Conservation (phyloP, 176 grass and related monocot species). For the Cenchrus americanus region DNA sequence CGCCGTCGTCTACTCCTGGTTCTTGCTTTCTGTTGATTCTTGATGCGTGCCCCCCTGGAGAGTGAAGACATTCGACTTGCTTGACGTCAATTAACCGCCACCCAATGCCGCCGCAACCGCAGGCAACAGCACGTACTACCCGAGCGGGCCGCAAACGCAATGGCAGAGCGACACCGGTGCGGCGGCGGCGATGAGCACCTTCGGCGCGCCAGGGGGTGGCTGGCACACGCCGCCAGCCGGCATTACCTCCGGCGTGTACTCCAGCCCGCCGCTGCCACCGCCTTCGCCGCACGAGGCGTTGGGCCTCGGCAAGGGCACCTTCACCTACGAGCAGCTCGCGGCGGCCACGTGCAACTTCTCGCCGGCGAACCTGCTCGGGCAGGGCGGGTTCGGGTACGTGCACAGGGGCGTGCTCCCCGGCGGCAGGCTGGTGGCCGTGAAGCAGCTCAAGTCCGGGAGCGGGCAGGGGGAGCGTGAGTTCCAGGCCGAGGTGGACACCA, state of each 20-base stretch:
- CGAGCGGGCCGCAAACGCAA: slow-evolving; percentile 43
- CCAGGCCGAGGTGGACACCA: slow-evolving; percentile 69
- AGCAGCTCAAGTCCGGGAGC: slow-evolving; percentile 60
- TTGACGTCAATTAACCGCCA: too few relatives aligned
- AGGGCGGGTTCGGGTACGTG: slow-evolving; percentile 86
- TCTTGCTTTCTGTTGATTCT: slow-evolving; percentile 20
- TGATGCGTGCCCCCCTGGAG: neutral
- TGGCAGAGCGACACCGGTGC: slow-evolving; percentile 40
- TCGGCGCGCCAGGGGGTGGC: neutral
- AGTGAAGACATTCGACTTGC: neutral
- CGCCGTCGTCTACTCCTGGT: neutral
- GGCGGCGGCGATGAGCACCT: slow-evolving; percentile 31
- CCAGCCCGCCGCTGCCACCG: slow-evolving; percentile 32
- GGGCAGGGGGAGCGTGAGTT: slow-evolving; percentile 71
- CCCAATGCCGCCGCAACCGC: neutral
- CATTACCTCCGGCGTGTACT: slow-evolving; percentile 36
- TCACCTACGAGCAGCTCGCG: slow-evolving; percentile 72
- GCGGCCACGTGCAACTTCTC: slow-evolving; percentile 61
- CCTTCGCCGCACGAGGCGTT: slow-evolving; percentile 39
- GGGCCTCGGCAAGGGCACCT: slow-evolving; percentile 52
- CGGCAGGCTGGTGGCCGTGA: slow-evolving; percentile 62
- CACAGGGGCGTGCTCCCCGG: slow-evolving; percentile 66
- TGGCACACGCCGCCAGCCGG: slow-evolving; percentile 31
- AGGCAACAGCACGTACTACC: slow-evolving; percentile 33
- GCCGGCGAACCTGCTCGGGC: slow-evolving; percentile 61